phyloP scores from a whole-genome alignment of 257 asterid genomes.

The Solanum stenotomum region DNA sequence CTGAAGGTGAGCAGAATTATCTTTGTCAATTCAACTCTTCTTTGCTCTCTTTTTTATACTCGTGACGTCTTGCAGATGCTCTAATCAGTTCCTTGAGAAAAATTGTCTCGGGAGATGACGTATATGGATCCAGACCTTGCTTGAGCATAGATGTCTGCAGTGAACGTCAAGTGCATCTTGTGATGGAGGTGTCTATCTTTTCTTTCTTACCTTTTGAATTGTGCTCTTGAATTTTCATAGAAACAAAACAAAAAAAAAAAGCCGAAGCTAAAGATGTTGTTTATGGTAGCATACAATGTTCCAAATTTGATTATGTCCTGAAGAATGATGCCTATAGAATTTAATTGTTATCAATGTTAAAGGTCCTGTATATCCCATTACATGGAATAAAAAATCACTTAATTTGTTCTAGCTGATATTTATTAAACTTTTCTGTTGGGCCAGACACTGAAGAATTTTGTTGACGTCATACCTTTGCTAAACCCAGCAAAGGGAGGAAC shows the following conservation, averaged over 20 bases:
- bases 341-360: not conserved
- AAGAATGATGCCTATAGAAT: not conserved
- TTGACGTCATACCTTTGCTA: slow-evolving; percentile 51
- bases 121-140: slow-evolving; percentile 76
- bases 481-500: slow-evolving; percentile 44
- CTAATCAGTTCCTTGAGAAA: slow-evolving; percentile 58
- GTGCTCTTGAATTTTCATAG: not conserved
- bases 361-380: not conserved
- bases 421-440: slow-evolving; percentile 16
- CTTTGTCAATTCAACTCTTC: not conserved
- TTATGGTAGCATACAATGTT: not conserved
- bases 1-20: slow-evolving; percentile 50
- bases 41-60: not conserved
- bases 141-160: slow-evolving; percentile 71
- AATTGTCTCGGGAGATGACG: slow-evolving; percentile 50
- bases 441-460: slow-evolving; percentile 53
- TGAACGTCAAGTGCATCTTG: slow-evolving; percentile 74
- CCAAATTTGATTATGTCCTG: not conserved
- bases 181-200: slow-evolving; percentile 40
- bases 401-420: slow-evolving; percentile 3
- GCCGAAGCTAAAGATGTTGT: not conserved
- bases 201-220: not conserved
- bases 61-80: slow-evolving; percentile 35
- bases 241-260: not conserved
- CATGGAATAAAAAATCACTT: not conserved